A percentile compares a stretch with the other conserved stretches of the same genome.
Evolutionary conservation across 1,139 yeast genomes (phyloP).

Genomic region (Blastobotrys illinoisensis): DNA sequence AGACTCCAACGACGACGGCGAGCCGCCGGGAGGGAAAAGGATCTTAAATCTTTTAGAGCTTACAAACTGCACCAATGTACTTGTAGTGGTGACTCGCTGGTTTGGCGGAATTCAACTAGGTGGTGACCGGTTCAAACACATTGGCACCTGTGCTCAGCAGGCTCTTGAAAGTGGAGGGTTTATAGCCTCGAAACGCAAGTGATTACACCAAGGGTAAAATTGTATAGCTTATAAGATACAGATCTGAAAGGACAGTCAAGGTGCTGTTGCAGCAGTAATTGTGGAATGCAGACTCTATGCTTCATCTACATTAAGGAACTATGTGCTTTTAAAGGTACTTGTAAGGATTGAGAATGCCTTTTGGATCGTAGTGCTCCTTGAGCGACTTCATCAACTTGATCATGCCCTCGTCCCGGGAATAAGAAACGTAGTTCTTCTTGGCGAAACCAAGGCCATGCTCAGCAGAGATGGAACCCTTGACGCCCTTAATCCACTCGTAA

Average conservation of each 20-base stretch:
- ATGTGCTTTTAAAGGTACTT: slow-evolving; percentile 46
- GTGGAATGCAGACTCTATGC: neutral
- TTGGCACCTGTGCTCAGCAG: slow-evolving; percentile 75
- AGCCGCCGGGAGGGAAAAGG: slow-evolving; percentile 79
- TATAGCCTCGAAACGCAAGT: slow-evolving; percentile 8
- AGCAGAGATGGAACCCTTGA: slow-evolving; percentile 85
- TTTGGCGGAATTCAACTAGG: slow-evolving; percentile 87
- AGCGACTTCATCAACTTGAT: slow-evolving; percentile 67
- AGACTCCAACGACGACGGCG: slow-evolving; percentile 91
- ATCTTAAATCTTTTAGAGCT: slow-evolving; percentile 65
- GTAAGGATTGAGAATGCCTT: slow-evolving; percentile 86
- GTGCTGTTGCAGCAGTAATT: too few relatives aligned
- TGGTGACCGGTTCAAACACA: slow-evolving; percentile 78
- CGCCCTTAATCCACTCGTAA: slow-evolving; percentile 78
- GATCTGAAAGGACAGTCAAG: too few relatives aligned
- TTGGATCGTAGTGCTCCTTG: slow-evolving; percentile 81
- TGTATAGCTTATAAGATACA: too few relatives aligned
- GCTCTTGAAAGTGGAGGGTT: slow-evolving; percentile 61
- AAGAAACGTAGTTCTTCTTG: slow-evolving; percentile 81
- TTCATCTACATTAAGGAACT: neutral
- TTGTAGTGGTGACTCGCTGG: slow-evolving; percentile 88
- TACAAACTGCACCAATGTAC: slow-evolving; percentile 67
- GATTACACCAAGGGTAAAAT: too few relatives aligned
- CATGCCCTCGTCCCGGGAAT: slow-evolving; percentile 69
- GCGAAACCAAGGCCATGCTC: slow-evolving; percentile 98